A percentile compares a stretch with the other conserved stretches of the same genome.
These are phyloP conservation scores for Talaromyces borbonicus DNA, from an alignment of 495 filamentous ascomycete species.

Conservation along the genomic window DNA sequence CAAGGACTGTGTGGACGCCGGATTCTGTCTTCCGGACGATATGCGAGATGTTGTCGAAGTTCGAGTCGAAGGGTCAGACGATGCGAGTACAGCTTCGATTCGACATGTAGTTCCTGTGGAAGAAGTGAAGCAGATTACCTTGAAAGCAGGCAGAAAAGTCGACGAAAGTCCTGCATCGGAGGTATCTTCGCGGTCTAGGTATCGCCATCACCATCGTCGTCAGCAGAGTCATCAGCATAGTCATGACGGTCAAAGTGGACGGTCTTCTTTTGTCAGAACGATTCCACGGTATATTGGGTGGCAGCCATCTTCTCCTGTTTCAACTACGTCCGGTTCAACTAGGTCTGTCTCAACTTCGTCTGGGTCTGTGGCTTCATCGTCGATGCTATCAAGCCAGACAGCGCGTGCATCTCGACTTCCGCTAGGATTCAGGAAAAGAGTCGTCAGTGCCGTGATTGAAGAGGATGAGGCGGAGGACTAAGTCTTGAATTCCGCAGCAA, in stretches of 20 bases:
- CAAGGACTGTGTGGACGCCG: slow-evolving; percentile 30
- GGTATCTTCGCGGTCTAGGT: not conserved
- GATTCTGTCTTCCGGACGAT: slow-evolving; percentile 22
- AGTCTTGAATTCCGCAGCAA: no score
- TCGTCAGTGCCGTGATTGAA: slow-evolving; percentile 1
- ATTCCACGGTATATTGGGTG: no score
- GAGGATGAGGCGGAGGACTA: slow-evolving; percentile 1
- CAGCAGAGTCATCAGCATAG: no score
- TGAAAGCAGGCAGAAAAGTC: slow-evolving; percentile 18
- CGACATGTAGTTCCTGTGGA: slow-evolving; percentile 9
- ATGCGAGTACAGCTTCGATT: slow-evolving; percentile 6
- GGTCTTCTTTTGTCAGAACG: no score
- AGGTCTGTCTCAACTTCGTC: not conserved
- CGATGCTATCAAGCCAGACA: not conserved
- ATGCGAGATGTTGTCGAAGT: slow-evolving; percentile 23
- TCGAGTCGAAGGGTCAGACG: slow-evolving; percentile 11
- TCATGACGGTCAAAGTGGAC: no score
- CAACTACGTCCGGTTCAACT: no score
- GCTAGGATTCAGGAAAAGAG: not conserved
- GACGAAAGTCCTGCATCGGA: slow-evolving; percentile 7
- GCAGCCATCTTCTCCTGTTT: no score
- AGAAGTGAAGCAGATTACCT: slow-evolving; percentile 22
- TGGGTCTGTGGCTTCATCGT: not conserved
- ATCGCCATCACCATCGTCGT: not conserved
- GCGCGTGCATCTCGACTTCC: not conserved